Conservation (phyloP, 352 stramenopile species). For the Phytophthora uliginosa region DNA sequence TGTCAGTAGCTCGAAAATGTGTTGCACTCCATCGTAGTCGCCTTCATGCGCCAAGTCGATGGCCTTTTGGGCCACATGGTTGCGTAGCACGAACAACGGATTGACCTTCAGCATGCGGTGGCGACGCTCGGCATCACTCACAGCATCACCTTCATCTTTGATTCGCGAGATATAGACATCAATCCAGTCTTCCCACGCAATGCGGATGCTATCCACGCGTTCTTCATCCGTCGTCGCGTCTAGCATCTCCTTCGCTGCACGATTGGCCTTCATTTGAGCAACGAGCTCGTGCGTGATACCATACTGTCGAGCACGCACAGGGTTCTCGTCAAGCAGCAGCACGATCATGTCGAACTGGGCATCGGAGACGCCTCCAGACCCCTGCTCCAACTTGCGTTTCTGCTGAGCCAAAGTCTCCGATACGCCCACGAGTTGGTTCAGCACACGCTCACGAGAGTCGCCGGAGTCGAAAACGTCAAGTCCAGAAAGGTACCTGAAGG, state of each 20-base stretch:
- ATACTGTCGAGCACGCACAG: slow-evolving; percentile 71
- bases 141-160: slow-evolving; percentile 50
- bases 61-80: slow-evolving; percentile 90
- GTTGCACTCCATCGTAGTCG: slow-evolving; percentile 70
- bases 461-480: slow-evolving; percentile 50
- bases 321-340: slow-evolving; percentile 68
- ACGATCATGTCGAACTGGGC: slow-evolving; percentile 81
- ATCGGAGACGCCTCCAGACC: slow-evolving; percentile 65
- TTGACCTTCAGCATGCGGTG: slow-evolving; percentile 75
- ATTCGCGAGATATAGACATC: slow-evolving; percentile 60
- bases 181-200: slow-evolving; percentile 70
- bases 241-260: slow-evolving; percentile 54
- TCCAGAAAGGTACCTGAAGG: slow-evolving; percentile 68
- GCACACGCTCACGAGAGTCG: slow-evolving; percentile 23
- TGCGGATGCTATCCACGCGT: slow-evolving; percentile 51
- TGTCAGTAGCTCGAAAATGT: slow-evolving; percentile 79
- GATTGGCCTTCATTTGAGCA: slow-evolving; percentile 63
- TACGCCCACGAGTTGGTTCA: slow-evolving; percentile 64
- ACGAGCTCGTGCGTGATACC: slow-evolving; percentile 76
- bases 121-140: slow-evolving; percentile 44
- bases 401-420: slow-evolving; percentile 79
- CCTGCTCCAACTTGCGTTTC: slow-evolving; percentile 56
- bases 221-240: slow-evolving; percentile 57
- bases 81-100: slow-evolving; percentile 88
- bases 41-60: slow-evolving; percentile 85